phyloP scores from a whole-genome alignment of 2,329 filamentous ascomycete genomes.

The Nemania sp. region DNA sequence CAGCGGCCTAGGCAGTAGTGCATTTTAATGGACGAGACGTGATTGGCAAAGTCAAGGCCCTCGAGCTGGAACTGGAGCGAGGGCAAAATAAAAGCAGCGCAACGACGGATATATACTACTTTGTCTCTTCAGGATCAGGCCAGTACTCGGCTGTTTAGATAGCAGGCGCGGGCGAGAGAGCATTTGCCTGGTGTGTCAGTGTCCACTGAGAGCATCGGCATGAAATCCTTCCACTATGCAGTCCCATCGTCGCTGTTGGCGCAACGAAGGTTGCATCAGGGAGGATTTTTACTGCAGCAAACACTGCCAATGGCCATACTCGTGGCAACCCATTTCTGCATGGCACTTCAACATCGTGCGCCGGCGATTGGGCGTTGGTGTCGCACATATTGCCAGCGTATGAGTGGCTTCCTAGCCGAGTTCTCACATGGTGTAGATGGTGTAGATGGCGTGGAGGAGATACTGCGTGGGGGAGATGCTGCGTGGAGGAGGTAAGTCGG shows the following conservation, averaged over 20 bases:
- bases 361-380: slow-evolving; percentile 8
- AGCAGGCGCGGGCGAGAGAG: too few species aligned
- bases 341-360: slow-evolving; percentile 18
- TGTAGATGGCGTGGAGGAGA: neutral
- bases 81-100: too few species aligned
- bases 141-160: too few species aligned
- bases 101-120: too few species aligned
- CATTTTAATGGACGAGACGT: too few species aligned
- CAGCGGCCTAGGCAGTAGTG: too few species aligned
- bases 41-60: too few species aligned
- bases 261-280: neutral
- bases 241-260: neutral
- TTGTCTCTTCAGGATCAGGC: too few species aligned
- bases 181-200: too few species aligned
- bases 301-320: slow-evolving; percentile 6
- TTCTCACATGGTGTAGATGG: neutral
- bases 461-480: too few species aligned
- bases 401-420: slow-evolving; percentile 5
- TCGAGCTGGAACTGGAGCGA: too few species aligned
- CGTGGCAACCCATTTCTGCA: slow-evolving; percentile 12
- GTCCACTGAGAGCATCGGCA: neutral
- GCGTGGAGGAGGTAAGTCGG: too few species aligned
- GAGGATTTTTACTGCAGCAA: slow-evolving; percentile 3
- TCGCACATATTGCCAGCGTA: slow-evolving; percentile 8
- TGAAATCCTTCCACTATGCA: neutral